A percentile compares a stretch with the other conserved stretches of the same genome.
These are phyloP conservation scores for Blastobotrys ciferrii DNA, from an alignment of 1,139 yeast genomes.

Conservation along the genomic window DNA sequence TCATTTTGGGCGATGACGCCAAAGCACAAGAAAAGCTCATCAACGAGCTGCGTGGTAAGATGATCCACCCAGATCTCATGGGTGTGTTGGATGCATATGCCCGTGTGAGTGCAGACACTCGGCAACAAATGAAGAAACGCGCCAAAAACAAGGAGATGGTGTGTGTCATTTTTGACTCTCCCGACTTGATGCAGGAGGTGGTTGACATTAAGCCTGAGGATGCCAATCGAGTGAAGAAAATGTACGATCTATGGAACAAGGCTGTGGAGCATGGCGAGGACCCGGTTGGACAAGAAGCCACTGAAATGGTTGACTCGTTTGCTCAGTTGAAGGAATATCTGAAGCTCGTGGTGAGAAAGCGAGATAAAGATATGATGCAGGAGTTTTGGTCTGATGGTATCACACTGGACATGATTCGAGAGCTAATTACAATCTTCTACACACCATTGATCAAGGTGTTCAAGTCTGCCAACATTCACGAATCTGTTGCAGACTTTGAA, in stretches of 20 bases:
- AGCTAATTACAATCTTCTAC: constrained; percentile 72
- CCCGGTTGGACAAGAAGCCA: constrained; percentile 15
- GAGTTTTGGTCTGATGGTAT: constrained; percentile 85
- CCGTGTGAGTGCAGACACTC: constrained; percentile 14
- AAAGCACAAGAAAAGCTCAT: constrained; percentile 61
- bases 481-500: constrained; percentile 72
- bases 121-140: not conserved
- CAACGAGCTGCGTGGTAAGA: constrained; percentile 44
- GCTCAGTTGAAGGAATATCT: constrained; percentile 59
- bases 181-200: constrained; percentile 4
- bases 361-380: constrained; percentile 72
- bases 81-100: constrained; percentile 33
- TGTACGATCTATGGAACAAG: constrained; percentile 42
- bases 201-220: constrained; percentile 16
- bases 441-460: constrained; percentile 79
- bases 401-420: constrained; percentile 65
- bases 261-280: constrained; percentile 29
- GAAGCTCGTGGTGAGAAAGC: constrained; percentile 61
- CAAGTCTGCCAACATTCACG: constrained; percentile 70
- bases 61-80: constrained; percentile 34
- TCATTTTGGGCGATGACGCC: constrained; percentile 76
- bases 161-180: constrained; percentile 16
- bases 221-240: constrained; percentile 27
- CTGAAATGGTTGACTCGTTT: constrained; percentile 39
- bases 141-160: constrained; percentile 16